Base-by-base conservation (phyloP, 192 early-diverging fungal genomes). In the Bifiguratus adelaidae region DNA sequence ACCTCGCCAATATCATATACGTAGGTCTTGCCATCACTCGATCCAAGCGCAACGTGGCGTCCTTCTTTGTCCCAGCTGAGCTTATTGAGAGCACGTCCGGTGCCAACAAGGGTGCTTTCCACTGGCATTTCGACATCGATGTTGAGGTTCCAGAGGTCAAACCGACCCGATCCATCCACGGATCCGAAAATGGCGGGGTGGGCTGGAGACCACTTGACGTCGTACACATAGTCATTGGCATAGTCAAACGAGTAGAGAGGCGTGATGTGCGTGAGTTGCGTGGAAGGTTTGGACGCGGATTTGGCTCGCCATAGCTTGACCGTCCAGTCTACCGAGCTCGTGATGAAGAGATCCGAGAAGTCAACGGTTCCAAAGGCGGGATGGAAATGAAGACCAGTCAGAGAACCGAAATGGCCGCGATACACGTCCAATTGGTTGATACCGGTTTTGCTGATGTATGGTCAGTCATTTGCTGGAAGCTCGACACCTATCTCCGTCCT, bases 171-270 rank as follows among this genome's bases (percentile, higher is more conserved):
- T 6, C 92, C 96, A 54, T 97, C 92, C 2, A 89, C 91, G 1
- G 81, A 75, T 13, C 80, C 93, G 73, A 99, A 97, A 25, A 98
- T 49, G 0, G 93, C 80, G 5, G 96, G 96, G 58, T 97, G 93
- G n/a, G 73, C 67, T 2, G 96, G 95, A 15, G 90, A 94, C 96
- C 96, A 99, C 58, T 86, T 83, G 9, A 89, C 95, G 60, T 99
- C 96, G 60, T 86, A 94, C 16, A 99, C 94, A 61, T 95, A 97
- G 68, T 99, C 95, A 56, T 92, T 85, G 7, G 88, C 76, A 19
- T 83, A 76, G 40, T 96, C 90, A 60, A 99, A 98, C 7, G 86
- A 87, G 55, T 86, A 78, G 43, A 99, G 56, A 3, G 71, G 72
- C 19, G 80, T 67, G 20, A 81, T 77, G 1, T 44, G 50, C 4